Evolutionary conservation across 768 basidiomycete species (phyloP), one percentile per base, ranked within the genome.

Genomic region (Omphalotus guepiniiformis): DNA sequence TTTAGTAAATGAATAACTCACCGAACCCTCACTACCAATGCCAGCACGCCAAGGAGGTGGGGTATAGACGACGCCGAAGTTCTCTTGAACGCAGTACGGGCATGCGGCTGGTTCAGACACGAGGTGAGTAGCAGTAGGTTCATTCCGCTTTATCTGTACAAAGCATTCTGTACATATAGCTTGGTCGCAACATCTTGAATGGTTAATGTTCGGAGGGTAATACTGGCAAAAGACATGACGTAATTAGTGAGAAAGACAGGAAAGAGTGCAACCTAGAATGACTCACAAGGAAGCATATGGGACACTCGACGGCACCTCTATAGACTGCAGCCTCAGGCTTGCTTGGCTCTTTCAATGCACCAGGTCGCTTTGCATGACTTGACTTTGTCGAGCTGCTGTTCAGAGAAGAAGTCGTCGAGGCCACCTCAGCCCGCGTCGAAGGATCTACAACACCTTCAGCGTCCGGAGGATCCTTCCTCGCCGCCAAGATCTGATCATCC

Each of bases 101-200:
- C 96, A 99, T 2, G 92, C 89, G 12, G 95, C 93, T 2, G 93
- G 93, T 59, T 99, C 96, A 7, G 93, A 95, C 43, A 93, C 92
- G 50, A 97, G 75, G 67, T 98, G 94, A 0, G 93, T 97, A 6
- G 92, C 76, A 0, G 93, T 95, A 5, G 96, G 93, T 53, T 99
- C 96, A 28, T 79, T 82, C 46, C 96, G 87, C 72, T 97, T 98
- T 70, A 99, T 98, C 69, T 97, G 95, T 18, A 97, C 93, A 60
- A 99, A 98, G 63, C 96, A 99, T 68, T 99, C 96, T 29, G 96
- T 97, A 63, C 96, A 99, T 52, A 99, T 95, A 18, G 90, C 86
- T 57, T 99, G 96, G 73, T 95, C 94, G 64, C 96, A 99, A 64
- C 96, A 99, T 61, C 96, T 80, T 30, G 96, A 97, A 58, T 85